phyloP scores from a whole-genome alignment of 495 filamentous ascomycete genomes.

The Penicillium turbatum region DNA sequence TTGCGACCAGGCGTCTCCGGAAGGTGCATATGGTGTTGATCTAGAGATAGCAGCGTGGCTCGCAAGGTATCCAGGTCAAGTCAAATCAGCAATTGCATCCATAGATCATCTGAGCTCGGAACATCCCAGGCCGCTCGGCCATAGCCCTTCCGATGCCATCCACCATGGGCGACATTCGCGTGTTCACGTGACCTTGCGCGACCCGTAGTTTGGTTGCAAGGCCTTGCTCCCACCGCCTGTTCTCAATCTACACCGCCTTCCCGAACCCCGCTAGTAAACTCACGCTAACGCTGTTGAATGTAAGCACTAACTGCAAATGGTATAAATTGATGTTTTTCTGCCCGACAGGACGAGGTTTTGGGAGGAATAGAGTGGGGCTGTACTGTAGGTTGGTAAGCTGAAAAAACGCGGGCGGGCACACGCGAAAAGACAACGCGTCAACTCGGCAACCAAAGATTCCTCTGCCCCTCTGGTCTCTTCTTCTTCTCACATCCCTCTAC shows the following conservation, averaged over 20 bases:
- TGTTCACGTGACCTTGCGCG: conserved; percentile 24
- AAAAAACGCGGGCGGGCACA: conserved; percentile 14
- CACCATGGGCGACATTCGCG: conserved; percentile 10
- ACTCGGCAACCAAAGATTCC: conserved; percentile 10
- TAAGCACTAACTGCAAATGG: neutral
- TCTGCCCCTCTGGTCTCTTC: conserved; percentile 24
- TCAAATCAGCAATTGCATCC: neutral
- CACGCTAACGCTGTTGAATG: neutral
- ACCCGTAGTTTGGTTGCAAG: neutral
- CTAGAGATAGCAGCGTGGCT: neutral
- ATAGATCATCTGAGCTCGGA: conserved; percentile 23
- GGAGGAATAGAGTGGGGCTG: neutral
- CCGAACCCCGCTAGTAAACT: neutral
- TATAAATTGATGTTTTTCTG: neutral
- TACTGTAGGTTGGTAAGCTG: conserved; percentile 4
- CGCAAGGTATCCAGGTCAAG: neutral
- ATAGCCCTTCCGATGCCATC: conserved; percentile 11
- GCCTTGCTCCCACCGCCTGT: neutral
- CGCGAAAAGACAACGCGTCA: conserved; percentile 11
- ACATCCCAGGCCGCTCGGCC: conserved; percentile 15
- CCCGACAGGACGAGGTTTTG: neutral
- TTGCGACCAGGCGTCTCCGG: neutral
- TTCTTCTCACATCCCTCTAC: conserved; percentile 17
- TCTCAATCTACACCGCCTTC: neutral
- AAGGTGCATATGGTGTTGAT: neutral